These are phyloP conservation scores for Leccinum proximum DNA, from an alignment of 1,284 basidiomycete species.

Conservation along the genomic window DNA sequence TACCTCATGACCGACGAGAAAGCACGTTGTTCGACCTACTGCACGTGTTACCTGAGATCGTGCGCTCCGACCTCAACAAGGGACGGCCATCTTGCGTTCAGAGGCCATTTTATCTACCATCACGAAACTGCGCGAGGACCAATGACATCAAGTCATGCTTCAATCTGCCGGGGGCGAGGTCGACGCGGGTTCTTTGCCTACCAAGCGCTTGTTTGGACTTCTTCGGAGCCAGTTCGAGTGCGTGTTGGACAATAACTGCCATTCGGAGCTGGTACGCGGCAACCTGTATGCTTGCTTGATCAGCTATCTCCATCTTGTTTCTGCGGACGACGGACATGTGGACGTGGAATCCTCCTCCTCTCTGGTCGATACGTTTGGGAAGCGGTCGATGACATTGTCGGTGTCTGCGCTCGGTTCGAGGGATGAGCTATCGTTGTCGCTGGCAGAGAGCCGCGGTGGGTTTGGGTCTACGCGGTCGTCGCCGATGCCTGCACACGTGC, in stretches of 20 bases:
- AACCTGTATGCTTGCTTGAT: constrained; percentile 93
- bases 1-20: constrained; percentile 80
- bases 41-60: constrained; percentile 69
- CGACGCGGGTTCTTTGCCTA: constrained; percentile 66
- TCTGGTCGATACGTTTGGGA: no score
- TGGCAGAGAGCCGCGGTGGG: constrained; percentile 35
- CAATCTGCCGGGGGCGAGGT: constrained; percentile 62
- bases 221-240: constrained; percentile 80
- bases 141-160: constrained; percentile 61
- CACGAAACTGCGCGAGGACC: constrained; percentile 36
- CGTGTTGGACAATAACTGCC: constrained; percentile 70
- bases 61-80: constrained; percentile 39
- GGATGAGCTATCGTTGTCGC: constrained; percentile 8
- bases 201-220: constrained; percentile 76
- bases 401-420: no score
- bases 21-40: constrained; percentile 88
- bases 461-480: constrained; percentile 11
- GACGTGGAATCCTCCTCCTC: no score
- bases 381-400: no score
- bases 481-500: background rate
- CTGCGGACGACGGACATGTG: constrained; percentile 2
- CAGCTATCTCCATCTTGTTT: constrained; percentile 82
- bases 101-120: background rate
- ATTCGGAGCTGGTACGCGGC: constrained; percentile 85
- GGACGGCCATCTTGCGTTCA: background rate